Percentiles rank a stretch among this genome's conserved stretches.
phyloP scores from a whole-genome alignment of 441 rosid genomes.

The Syzygium malaccense region DNA sequence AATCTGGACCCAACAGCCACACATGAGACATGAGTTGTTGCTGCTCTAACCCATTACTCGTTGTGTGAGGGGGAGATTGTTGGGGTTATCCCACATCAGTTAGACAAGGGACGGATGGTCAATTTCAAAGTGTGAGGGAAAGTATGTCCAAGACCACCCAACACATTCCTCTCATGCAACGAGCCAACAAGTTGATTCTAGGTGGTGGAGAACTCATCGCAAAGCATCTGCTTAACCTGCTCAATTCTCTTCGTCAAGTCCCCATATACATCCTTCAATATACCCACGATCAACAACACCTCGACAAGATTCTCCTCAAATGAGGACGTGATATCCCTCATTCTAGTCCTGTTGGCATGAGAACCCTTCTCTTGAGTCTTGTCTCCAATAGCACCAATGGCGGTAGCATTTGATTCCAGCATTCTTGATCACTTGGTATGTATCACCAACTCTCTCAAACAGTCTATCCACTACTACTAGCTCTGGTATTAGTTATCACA shows the following conservation, averaged over 20 bases:
- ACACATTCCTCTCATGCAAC: neutral
- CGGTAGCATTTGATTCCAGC: neutral
- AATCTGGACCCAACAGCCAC: neutral
- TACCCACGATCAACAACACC: neutral
- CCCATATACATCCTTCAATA: neutral
- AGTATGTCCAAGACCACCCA: rapidly evolving
- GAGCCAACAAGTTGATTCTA: neutral
- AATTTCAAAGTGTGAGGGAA: neutral
- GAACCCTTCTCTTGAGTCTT: neutral
- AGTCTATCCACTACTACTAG: neutral
- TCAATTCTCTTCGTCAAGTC: neutral
- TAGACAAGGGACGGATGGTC: neutral
- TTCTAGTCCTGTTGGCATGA: neutral
- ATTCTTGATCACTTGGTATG: neutral
- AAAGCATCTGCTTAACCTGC: neutral
- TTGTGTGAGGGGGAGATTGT: neutral
- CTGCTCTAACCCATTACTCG: rapidly evolving
- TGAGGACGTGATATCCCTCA: too few species aligned
- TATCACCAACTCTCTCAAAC: neutral
- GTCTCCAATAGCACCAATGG: neutral
- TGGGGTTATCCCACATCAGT: neutral
- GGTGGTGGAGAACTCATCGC: neutral
- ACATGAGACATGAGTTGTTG: rapidly evolving
- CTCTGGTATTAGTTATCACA: rapidly evolving
- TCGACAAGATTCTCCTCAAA: neutral